These are phyloP conservation scores for Penicillium corylophilum DNA, from an alignment of 2,329 filamentous ascomycete genomes.

Conservation along the genomic window DNA sequence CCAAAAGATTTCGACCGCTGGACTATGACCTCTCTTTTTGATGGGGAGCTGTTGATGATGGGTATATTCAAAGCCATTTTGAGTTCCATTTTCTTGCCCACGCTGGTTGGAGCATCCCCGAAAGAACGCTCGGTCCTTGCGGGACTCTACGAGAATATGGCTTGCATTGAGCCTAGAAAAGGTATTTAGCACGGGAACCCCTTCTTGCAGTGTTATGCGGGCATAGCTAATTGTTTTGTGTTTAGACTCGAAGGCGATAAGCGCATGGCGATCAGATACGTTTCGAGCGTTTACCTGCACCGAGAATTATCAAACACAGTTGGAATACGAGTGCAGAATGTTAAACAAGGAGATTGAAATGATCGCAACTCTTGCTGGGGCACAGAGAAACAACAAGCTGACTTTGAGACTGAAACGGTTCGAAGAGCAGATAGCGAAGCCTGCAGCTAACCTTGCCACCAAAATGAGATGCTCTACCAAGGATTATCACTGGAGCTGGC, in stretches of 20 bases:
- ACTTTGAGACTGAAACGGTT: not conserved
- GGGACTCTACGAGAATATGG: no score
- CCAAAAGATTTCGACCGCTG: no score
- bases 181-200: no score
- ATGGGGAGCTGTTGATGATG: no score
- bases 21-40: no score
- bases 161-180: not conserved
- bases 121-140: no score
- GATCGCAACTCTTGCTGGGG: not conserved
- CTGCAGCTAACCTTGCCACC: not conserved
- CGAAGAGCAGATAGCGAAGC: not conserved
- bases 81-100: no score
- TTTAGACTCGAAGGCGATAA: not conserved
- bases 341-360: not conserved
- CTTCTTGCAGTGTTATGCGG: no score
- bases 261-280: not conserved
- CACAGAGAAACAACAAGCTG: not conserved
- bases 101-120: no score
- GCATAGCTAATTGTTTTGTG: not conserved
- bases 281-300: not conserved
- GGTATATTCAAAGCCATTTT: no score
- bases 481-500: not conserved
- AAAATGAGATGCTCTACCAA: not conserved
- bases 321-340: not conserved
- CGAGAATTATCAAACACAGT: not conserved